Percentiles rank a stretch among this genome's conserved stretches.
Conservation (phyloP, 176 grass and related monocot genomes). For the Cocos nucifera region DNA sequence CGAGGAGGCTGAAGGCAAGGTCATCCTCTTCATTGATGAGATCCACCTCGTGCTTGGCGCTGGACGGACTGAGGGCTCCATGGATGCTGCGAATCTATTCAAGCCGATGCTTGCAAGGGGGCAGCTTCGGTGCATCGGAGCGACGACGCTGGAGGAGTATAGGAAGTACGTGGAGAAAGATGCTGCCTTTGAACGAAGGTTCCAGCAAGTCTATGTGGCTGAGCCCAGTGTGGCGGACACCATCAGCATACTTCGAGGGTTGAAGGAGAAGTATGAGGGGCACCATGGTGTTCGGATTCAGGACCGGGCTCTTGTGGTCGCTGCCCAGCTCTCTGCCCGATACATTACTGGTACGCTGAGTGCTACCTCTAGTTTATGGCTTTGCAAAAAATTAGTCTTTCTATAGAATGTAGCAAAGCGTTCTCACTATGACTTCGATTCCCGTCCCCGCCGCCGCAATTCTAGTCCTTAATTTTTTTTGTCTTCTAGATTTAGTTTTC, state of each 20-base stretch:
- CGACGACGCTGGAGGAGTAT: slow-evolving; percentile 78
- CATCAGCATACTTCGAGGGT: slow-evolving; percentile 52
- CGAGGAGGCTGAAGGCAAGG: slow-evolving; percentile 59
- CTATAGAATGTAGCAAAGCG: no score
- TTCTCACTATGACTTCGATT: no score
- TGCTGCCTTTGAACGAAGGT: slow-evolving; percentile 64
- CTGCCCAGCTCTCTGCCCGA: slow-evolving; percentile 59
- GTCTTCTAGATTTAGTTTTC: no score
- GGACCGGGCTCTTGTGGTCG: slow-evolving; percentile 58
- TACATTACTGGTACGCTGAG: slow-evolving; percentile 61
- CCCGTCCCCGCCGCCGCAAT: no score
- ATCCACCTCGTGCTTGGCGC: slow-evolving; percentile 80
- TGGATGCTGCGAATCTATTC: slow-evolving; percentile 81
- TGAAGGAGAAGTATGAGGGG: slow-evolving; percentile 78
- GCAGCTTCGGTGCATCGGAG: slow-evolving; percentile 71
- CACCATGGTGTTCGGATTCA: slow-evolving; percentile 73
- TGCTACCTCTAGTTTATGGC: not conserved
- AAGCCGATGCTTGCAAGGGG: slow-evolving; percentile 84
- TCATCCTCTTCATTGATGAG: slow-evolving; percentile 87
- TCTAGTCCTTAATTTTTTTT: no score
- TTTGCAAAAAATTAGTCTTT: not conserved
- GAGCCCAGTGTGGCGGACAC: slow-evolving; percentile 73
- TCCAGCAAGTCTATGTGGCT: slow-evolving; percentile 71
- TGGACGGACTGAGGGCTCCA: slow-evolving; percentile 58
- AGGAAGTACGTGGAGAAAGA: slow-evolving; percentile 85